Evolutionary conservation across 2,329 filamentous ascomycete genomes (phyloP), one percentile per base, ranked within the genome.

Genomic region (Nannizziopsis barbatae): DNA sequence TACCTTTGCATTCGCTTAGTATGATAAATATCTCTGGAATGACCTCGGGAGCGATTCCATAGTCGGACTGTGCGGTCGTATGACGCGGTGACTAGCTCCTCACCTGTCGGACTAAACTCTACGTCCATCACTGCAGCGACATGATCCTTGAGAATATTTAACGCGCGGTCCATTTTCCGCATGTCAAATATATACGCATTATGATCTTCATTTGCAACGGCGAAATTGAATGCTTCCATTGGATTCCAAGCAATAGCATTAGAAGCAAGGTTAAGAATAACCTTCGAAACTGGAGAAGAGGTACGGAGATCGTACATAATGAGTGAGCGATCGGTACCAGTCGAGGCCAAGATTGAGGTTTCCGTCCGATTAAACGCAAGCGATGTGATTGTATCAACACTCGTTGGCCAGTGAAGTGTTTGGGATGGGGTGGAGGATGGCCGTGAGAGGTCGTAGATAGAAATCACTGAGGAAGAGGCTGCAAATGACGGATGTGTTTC

Each of bases 141-240:
- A 62, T 94, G 87, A 58, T 90, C 86, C 65, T 90, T 92, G 47
- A 94, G 75, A 7, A 95, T 81, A 62, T 96, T 95, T 52, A 94
- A 71, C 0, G 90, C 86, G 53, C 87, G 81, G 57, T 86, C 81
- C 65, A 95, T 83, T 62, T 87, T 90, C 57, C 92, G 79, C 79
- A 93, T 93, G 66, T 98, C 92, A 61, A 98, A 98, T 52, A 95
- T 77, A 61, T 88, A 86, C 55, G 84, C 76, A 65, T 94, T 93
- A 70, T 95, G 90, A 61, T 96, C 92, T 71, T 98, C 92, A 57
- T 85, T 93, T 10, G 86, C 92, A 27, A 89, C 81, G 12, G 88
- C 90, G 61, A 96, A 83, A 69, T 96, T 95, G 74, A 94, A 94
- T 6, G 88, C 85, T 66, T 95, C 89, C 83, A 95, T 92, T 0